Conservation (phyloP, 2,329 filamentous ascomycete species). For the Coleophoma crateriformis region DNA sequence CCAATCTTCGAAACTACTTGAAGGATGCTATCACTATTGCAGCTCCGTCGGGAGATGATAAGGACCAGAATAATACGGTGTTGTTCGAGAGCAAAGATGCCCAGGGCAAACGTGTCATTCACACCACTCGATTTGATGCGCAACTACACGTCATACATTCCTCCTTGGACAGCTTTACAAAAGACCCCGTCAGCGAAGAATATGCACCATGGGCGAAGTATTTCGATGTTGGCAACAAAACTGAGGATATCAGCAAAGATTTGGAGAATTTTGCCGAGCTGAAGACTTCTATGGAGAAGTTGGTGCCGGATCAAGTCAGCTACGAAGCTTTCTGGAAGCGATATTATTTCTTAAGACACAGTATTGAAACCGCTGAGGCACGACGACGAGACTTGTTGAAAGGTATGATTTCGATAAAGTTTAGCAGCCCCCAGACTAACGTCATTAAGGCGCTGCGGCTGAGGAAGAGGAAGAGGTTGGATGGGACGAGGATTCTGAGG, state of each 20-base stretch:
- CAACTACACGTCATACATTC: constrained; percentile 95
- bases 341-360: constrained; percentile 91
- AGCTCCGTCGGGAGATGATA: constrained; percentile 53
- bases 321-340: constrained; percentile 89
- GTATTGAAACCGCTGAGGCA: constrained; percentile 89
- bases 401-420: constrained; percentile 48
- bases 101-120: constrained; percentile 85
- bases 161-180: constrained; percentile 72
- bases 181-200: constrained; percentile 71
- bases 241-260: constrained; percentile 74
- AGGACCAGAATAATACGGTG: constrained; percentile 52
- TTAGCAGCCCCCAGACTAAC: constrained; percentile 14
- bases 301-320: constrained; percentile 89
- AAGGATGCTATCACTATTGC: constrained; percentile 86
- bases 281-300: constrained; percentile 83
- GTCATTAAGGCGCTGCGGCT: constrained; percentile 44
- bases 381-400: constrained; percentile 85
- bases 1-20: constrained; percentile 83
- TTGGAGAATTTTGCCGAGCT: constrained; percentile 83
- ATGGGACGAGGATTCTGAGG: constrained; percentile 64
- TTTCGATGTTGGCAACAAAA: constrained; percentile 82
- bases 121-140: constrained; percentile 89
- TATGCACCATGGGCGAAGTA: constrained; percentile 67
- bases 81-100: constrained; percentile 94
- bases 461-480: constrained; percentile 65